Base-by-base conservation (phyloP, 2,329 filamentous ascomycete species). In the Byssochlamys sp. region DNA sequence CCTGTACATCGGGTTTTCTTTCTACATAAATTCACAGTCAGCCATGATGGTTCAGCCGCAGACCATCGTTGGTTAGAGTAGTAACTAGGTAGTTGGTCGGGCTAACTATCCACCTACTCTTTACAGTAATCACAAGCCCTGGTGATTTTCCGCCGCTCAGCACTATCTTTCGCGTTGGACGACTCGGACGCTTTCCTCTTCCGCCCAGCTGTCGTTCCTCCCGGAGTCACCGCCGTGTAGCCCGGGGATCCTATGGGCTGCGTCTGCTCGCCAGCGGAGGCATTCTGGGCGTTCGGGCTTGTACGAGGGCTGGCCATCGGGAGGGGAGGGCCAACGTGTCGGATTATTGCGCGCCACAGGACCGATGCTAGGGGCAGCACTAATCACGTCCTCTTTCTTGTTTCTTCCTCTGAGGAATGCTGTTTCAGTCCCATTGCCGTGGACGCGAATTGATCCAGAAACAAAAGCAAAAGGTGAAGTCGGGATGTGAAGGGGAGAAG, bases 51-150 rank as follows among this genome's bases (percentile, higher is more conserved):
- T 49, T 10, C 35, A 28, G 19, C 35, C 57, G 29, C 4, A 7
- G 39, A 35, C 5, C 14, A n/a, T 24, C 5, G 19, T 10, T n/a
- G 28, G 51, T 7, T 27, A 52, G 12, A 19, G 19, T 19, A 19
- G 19, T 19, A 19, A 19, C 19, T 31, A 24, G 31, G 12, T 14
- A 39, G 7, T 35, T 52, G 12, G 19, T 19, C 19, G 19, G 19
- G 19, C 25, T 24, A 29, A 54, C 31, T 24, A 49, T 14, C 39
- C n/a, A 45, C 39, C n/a, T 59, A 60, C 49, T 67, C 61, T 61
- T 73, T 73, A 62, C 71, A 73, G 45, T 65, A 67, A 61, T 73
- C 71, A 61, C 71, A 73, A 29, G 71, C 71, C 51, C 71, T 61
- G 28, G 71, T 73, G 56, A 73, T 73, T 58, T 73, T 73, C 57